phyloP scores from a whole-genome alignment of 1,139 yeast genomes.

The Saccharomycopsis hybrid region DNA sequence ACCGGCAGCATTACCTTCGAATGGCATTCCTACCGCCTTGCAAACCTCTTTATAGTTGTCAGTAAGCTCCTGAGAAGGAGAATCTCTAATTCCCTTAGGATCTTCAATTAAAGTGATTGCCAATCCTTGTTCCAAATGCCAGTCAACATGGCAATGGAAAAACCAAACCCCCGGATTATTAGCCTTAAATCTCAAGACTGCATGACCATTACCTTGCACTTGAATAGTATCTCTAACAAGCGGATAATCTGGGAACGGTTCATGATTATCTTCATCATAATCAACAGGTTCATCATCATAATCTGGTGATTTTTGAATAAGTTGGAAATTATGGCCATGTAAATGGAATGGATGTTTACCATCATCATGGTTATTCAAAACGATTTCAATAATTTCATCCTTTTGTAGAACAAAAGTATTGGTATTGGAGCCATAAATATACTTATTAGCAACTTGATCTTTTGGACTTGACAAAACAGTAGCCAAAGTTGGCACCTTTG shows the following conservation, averaged over 20 bases:
- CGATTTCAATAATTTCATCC: conserved; percentile 61
- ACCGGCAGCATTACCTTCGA: conserved; percentile 82
- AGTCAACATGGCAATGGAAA: conserved; percentile 92
- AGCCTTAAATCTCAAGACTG: conserved; percentile 66
- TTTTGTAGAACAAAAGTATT: conserved; percentile 64
- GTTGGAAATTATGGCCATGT: conserved; percentile 76
- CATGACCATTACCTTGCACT: conserved; percentile 62
- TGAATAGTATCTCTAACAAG: conserved; percentile 64
- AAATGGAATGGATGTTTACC: conserved; percentile 88
- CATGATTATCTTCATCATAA: conserved; percentile 44
- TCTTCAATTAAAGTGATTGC: conserved; percentile 72
- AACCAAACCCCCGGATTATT: conserved; percentile 90
- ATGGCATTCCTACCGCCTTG: conserved; percentile 41
- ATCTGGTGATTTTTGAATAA: conserved; percentile 48
- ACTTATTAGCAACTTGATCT: conserved; percentile 44
- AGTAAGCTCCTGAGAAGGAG: conserved; percentile 41
- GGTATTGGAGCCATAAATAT: conserved; percentile 76
- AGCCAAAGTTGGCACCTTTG: conserved; percentile 76
- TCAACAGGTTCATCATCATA: conserved; percentile 46
- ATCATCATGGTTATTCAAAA: conserved; percentile 62
- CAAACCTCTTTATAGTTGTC: conserved; percentile 58
- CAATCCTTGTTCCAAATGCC: conserved; percentile 89
- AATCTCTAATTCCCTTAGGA: conserved; percentile 54
- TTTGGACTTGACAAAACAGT: conserved; percentile 68
- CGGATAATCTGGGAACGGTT: conserved; percentile 58